Evolutionary conservation across 352 stramenopile species (phyloP).

Genomic region (Globisporangium rhizosaccharum): DNA sequence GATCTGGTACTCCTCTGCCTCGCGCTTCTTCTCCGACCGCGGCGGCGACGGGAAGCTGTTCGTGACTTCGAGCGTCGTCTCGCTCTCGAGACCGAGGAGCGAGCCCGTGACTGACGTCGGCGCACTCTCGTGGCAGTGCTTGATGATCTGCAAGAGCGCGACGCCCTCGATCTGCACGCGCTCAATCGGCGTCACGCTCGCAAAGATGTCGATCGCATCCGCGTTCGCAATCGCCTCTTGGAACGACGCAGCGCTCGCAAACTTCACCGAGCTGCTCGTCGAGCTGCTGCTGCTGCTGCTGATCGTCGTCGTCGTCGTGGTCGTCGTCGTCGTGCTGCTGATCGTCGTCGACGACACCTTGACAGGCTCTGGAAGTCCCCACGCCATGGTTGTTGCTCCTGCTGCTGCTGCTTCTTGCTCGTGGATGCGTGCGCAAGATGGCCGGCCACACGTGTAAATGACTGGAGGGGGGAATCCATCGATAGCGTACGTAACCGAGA

Average conservation of each 20-base stretch:
- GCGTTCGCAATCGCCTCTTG: constrained; percentile 17
- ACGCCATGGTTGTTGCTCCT: constrained; percentile 34
- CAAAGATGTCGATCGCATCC: constrained; percentile 69
- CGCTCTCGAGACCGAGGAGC: constrained; percentile 92
- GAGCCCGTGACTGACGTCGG: constrained; percentile 92
- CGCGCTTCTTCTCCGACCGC: constrained; percentile 70
- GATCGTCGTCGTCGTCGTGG: constrained; percentile 8
- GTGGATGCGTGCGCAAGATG: background rate
- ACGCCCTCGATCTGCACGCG: constrained; percentile 76
- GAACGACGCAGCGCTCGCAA: constrained; percentile 11
- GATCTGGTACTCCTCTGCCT: constrained; percentile 94
- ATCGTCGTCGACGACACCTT: constrained; percentile 19
- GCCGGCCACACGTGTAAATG: too few relatives aligned
- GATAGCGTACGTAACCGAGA: too few relatives aligned
- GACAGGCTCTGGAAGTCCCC: constrained; percentile 42
- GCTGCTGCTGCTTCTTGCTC: background rate
- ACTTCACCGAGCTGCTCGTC: constrained; percentile 7
- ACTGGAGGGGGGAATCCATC: too few relatives aligned
- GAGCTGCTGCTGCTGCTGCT: constrained; percentile 4
- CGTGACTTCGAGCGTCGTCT: constrained; percentile 91
- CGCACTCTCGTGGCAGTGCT: constrained; percentile 97
- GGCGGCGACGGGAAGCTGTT: constrained; percentile 96
- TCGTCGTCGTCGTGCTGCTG: constrained; percentile 16
- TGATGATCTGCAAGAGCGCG: constrained; percentile 93
- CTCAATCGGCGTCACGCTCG: constrained; percentile 56